Percentiles rank a stretch among this genome's conserved stretches.
These are phyloP conservation scores for Elasticomyces elasticus DNA, from an alignment of 495 filamentous ascomycete genomes.

Conservation along the genomic window DNA sequence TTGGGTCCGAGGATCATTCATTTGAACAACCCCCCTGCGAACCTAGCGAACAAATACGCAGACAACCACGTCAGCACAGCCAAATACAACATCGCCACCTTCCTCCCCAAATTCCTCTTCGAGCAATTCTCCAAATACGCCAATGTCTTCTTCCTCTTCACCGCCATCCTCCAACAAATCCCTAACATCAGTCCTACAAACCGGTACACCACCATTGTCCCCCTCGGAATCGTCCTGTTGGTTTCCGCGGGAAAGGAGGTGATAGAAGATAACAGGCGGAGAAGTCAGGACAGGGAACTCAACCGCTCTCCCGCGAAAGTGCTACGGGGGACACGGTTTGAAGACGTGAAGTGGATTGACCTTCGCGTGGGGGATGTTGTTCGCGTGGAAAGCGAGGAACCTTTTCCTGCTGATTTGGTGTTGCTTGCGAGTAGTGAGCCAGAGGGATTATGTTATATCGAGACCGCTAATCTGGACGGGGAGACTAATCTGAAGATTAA, in stretches of 20 bases:
- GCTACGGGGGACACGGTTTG: constrained; percentile 72
- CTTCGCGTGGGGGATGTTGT: constrained; percentile 91
- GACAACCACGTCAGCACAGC: constrained; percentile 96
- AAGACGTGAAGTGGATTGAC: constrained; percentile 84
- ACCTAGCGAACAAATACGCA: constrained; percentile 75
- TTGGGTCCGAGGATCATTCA: constrained; percentile 88
- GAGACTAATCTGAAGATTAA: constrained; percentile 99
- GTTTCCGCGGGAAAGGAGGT: constrained; percentile 93
- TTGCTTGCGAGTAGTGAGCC: constrained; percentile 91
- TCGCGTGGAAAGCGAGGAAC: constrained; percentile 87
- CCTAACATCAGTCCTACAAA: constrained; percentile 92
- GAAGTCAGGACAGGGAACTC: constrained; percentile 72
- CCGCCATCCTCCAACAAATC: constrained; percentile 89
- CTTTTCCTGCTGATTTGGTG: constrained; percentile 91
- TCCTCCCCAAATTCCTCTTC: constrained; percentile 93
- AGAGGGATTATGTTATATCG: constrained; percentile 96
- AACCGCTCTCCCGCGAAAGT: constrained; percentile 84
- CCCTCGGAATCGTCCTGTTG: constrained; percentile 74
- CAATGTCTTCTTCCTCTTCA: constrained; percentile 99
- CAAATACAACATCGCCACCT: constrained; percentile 95
- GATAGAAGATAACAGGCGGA: constrained; percentile 87
- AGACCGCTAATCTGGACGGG: constrained; percentile 95
- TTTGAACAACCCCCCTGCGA: constrained; percentile 95
- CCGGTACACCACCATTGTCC: constrained; percentile 89
- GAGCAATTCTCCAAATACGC: constrained; percentile 99